A percentile compares a stretch with the other conserved stretches of the same genome.
phyloP scores from a whole-genome alignment of 2,329 filamentous ascomycete species.

The Colletotrichum melonis region DNA sequence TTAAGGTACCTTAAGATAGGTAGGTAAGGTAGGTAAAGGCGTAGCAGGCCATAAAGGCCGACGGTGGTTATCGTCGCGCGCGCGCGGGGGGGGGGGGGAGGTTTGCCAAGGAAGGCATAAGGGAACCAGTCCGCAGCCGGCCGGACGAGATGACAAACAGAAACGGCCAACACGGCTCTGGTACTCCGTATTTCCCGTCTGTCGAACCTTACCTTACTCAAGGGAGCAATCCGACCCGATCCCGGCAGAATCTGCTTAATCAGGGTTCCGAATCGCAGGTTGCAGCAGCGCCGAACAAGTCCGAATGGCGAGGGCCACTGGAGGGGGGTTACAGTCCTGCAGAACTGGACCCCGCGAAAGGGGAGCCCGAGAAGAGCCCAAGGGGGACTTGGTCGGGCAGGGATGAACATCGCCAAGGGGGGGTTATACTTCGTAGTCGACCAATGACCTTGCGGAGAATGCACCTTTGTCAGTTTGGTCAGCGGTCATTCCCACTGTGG shows the following conservation, averaged over 20 bases:
- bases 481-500: slow-evolving; percentile 17
- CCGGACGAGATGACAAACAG: slow-evolving; percentile 12
- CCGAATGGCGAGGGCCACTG: slow-evolving; percentile 2
- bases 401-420: not conserved
- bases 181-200: no score
- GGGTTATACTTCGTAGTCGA: not conserved
- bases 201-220: not conserved
- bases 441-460: slow-evolving; percentile 20
- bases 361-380: not conserved
- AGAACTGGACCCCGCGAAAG: slow-evolving; percentile 6
- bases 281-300: slow-evolving; percentile 8
- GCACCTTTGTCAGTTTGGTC: slow-evolving; percentile 26
- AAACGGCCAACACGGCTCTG: not conserved
- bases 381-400: not conserved
- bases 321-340: not conserved
- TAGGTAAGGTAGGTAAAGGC: not conserved
- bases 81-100: not conserved
- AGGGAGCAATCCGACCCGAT: slow-evolving; percentile 9
- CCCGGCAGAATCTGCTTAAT: slow-evolving; percentile 17
- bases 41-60: no score
- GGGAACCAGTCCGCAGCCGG: not conserved
- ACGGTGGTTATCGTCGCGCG: not conserved
- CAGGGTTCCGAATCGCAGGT: not conserved
- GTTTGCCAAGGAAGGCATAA: not conserved
- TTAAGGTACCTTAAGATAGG: no score